Percentiles rank a stretch among this genome's conserved stretches.
These are phyloP conservation scores for Mycena vitilis DNA, from an alignment of 768 basidiomycete genomes.

Conservation along the genomic window DNA sequence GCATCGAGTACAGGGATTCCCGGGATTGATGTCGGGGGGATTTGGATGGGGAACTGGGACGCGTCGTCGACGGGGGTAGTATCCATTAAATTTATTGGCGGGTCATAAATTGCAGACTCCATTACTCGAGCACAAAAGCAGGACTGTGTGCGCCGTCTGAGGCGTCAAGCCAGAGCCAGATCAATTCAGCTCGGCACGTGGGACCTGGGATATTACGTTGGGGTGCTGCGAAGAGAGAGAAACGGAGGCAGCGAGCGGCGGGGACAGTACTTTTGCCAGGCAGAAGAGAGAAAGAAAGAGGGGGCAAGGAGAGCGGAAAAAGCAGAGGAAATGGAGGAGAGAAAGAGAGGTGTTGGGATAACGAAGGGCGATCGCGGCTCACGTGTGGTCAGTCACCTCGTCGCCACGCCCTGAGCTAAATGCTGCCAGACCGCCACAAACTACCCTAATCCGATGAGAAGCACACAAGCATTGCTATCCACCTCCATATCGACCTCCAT, in stretches of 20 bases:
- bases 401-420: constrained; percentile 8
- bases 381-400: constrained; percentile 1
- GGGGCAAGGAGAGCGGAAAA: constrained; percentile 11
- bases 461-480: too few relatives aligned
- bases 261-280: constrained; percentile 28
- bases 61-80: constrained; percentile 22
- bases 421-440: constrained; percentile 11
- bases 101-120: constrained; percentile 34
- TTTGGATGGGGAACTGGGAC: constrained; percentile 27
- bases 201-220: constrained; percentile 18
- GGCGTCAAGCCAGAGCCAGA: constrained; percentile 29
- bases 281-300: constrained; percentile 29
- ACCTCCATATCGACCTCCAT: background rate
- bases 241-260: constrained; percentile 1
- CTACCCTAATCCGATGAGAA: constrained; percentile 25
- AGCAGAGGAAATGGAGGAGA: constrained; percentile 6
- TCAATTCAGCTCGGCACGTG: constrained; percentile 31
- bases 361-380: background rate
- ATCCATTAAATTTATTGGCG: constrained; percentile 32
- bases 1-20: constrained; percentile 24
- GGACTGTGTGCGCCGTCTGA: constrained; percentile 28
- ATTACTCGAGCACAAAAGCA: constrained; percentile 43
- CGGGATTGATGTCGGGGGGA: constrained; percentile 17
- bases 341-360: constrained; percentile 4
- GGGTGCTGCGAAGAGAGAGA: background rate